Percentiles rank a stretch among this genome's conserved stretches.
phyloP scores from a whole-genome alignment of 2,329 filamentous ascomycete genomes.

The Aspergillus ruber region DNA sequence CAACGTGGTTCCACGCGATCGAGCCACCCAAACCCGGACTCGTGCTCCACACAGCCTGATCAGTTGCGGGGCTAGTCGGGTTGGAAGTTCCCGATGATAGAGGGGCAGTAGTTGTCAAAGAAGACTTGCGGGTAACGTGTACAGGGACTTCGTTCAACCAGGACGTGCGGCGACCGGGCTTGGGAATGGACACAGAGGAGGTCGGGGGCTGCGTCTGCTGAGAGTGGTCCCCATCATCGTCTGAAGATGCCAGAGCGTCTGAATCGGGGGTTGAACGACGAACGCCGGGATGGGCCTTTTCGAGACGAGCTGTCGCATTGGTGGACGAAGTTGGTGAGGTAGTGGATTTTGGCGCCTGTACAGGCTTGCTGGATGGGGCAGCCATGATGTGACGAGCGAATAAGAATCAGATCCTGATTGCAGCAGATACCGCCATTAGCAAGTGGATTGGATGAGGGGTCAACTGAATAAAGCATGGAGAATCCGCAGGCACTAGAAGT shows the following conservation, averaged over 20 bases:
- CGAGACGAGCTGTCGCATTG: conserved; percentile 61
- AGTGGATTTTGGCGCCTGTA: conserved; percentile 25
- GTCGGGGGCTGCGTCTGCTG: conserved; percentile 47
- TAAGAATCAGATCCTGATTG: conserved; percentile 5
- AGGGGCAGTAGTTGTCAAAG: conserved; percentile 63
- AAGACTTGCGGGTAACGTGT: conserved; percentile 64
- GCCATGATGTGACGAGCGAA: conserved; percentile 34
- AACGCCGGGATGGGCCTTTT: conserved; percentile 63
- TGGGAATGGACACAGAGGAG: conserved; percentile 45
- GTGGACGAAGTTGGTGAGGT: conserved; percentile 45
- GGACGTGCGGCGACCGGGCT: conserved; percentile 65
- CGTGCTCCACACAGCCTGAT: conserved; percentile 46
- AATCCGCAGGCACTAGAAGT: too few relatives aligned
- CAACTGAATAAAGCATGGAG: too few relatives aligned
- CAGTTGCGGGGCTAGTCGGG: conserved; percentile 69
- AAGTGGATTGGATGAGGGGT: too few relatives aligned
- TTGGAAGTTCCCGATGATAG: conserved; percentile 76
- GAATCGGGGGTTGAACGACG: conserved; percentile 88
- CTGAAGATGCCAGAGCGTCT: conserved; percentile 86
- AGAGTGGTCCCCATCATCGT: conserved; percentile 75
- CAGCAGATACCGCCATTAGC: too few relatives aligned
- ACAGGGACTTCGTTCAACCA: conserved; percentile 81
- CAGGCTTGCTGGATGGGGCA: conserved; percentile 21
- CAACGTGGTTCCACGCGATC: conserved; percentile 40
- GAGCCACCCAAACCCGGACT: conserved; percentile 34